Conservation (phyloP, 1,284 basidiomycete species). For the Ustilago loliicola region DNA sequence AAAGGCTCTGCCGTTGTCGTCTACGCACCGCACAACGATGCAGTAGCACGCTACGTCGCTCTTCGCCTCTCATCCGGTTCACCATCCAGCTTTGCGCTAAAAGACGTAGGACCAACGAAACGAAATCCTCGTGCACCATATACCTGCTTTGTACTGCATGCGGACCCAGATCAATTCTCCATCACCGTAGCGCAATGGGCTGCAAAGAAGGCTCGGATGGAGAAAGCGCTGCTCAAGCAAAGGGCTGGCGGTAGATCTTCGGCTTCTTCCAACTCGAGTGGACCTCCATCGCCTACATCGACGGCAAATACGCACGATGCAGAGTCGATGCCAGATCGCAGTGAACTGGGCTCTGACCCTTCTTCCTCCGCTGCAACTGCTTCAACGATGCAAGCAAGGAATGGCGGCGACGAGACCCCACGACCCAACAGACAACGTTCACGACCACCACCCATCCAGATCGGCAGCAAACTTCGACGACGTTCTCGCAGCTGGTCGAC, state of each 20-base stretch:
- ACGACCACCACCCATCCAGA: constrained; percentile 27
- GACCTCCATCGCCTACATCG: constrained; percentile 32
- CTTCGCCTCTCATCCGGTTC: constrained; percentile 47
- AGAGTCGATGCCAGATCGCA: constrained; percentile 17
- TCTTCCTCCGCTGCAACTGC: constrained; percentile 9
- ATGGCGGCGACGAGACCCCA: constrained; percentile 36
- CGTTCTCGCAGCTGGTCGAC: constrained; percentile 50
- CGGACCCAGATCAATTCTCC: constrained; percentile 47
- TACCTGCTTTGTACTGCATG: constrained; percentile 54
- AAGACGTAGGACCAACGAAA: constrained; percentile 35
- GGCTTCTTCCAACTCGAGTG: constrained; percentile 20
- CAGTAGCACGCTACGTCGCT: constrained; percentile 44
- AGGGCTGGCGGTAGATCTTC: constrained; percentile 2
- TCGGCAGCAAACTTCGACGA: constrained; percentile 16
- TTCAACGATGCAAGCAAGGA: background rate
- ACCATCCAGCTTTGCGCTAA: constrained; percentile 48
- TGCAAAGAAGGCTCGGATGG: constrained; percentile 49
- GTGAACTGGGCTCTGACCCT: constrained; percentile 13
- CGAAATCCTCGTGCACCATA: constrained; percentile 44
- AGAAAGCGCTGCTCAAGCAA: constrained; percentile 38
- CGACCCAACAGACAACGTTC: constrained; percentile 21
- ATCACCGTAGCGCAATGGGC: constrained; percentile 55
- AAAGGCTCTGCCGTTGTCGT: constrained; percentile 53
- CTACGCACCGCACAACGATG: constrained; percentile 50
- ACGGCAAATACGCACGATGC: constrained; percentile 15